Base-by-base conservation (phyloP, 352 stramenopile genomes). In the Phytophthora cactorum region DNA sequence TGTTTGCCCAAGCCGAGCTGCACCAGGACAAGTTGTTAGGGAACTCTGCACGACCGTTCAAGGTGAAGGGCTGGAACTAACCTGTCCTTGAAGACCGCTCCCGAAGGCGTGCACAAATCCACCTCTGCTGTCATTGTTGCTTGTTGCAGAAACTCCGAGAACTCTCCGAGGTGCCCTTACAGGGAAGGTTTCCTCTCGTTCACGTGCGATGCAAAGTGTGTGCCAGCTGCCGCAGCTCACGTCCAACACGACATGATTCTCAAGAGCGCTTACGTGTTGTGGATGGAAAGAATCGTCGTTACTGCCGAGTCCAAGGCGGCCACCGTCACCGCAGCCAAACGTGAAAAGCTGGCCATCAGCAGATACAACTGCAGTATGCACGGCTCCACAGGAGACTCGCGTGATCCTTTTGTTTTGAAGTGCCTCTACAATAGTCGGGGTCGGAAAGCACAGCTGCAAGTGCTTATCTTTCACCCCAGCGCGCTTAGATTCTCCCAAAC, bases 241-340 rank as follows among this genome's bases (percentile, higher is more conserved):
- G 25, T 90, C 82, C 32, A 88, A 10, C 0, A 92, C 83, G 6
- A 82, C n/a, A n/a, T 87, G 71, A 7, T 72, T 72, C 27, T 81
- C 73, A 2, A 93, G 66, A 41, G 80, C 55, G 14, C 32, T 66
- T 17, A 92, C 85, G 2, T 78, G 57, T 52, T 90, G 72, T 5
- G 85, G 85, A 17, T 81, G 74, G 2, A 76, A 66, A 11, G 74
- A 54, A 43, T 91, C 80, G 4, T 67, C 59, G 12, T 74, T 79
- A 3, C 22, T 71, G 5, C 92, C 91, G 4, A 98, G 75, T 15
- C 95, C 95, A 6, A 98, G 77, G 2, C 93, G 80, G 0, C 95
- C 95, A 25, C 93, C 94, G 61, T 98, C 93, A 12, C 91, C 84
- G 61, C 91, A 98, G 12, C 95, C 95, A 62, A 93, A 96, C 14